Evolutionary conservation across 2,329 filamentous ascomycete species (phyloP).

Genomic region (Gnomoniopsis sp.): DNA sequence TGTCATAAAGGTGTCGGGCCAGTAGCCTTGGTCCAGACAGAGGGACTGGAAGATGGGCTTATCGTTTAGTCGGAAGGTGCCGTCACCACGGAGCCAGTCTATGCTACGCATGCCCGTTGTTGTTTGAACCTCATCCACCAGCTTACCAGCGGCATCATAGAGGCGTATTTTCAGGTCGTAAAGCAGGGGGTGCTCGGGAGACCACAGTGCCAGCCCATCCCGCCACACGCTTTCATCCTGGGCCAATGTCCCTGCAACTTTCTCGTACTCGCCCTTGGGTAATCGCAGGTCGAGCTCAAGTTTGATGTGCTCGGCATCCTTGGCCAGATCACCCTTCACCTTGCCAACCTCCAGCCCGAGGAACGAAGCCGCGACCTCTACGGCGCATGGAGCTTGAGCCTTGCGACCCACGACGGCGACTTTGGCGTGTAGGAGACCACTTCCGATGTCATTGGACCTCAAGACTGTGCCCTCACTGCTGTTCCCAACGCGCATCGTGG

Average conservation of each 20-base stretch:
- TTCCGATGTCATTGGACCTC: conserved; percentile 49
- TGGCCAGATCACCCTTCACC: conserved; percentile 39
- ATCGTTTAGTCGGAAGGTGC: conserved; percentile 57
- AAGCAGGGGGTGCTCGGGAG: conserved; percentile 53
- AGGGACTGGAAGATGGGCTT: conserved; percentile 59
- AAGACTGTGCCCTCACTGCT: conserved; percentile 57
- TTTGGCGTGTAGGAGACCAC: conserved; percentile 46
- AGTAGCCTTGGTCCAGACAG: conserved; percentile 61
- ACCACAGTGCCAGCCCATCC: conserved; percentile 59
- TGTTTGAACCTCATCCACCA: conserved; percentile 56
- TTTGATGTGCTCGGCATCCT: conserved; percentile 45
- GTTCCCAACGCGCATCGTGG: conserved; percentile 48
- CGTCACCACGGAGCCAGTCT: conserved; percentile 55
- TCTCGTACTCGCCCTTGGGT: conserved; percentile 32
- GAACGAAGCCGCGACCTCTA: conserved; percentile 53
- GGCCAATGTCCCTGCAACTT: conserved; percentile 30
- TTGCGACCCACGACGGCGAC: conserved; percentile 47
- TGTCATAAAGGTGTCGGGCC: conserved; percentile 59
- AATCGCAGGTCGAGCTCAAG: conserved; percentile 45
- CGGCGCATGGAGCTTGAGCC: conserved; percentile 40
- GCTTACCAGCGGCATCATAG: conserved; percentile 35
- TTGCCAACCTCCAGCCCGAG: conserved; percentile 45
- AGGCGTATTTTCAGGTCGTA: conserved; percentile 55
- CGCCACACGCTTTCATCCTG: conserved; percentile 42
- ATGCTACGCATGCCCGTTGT: conserved; percentile 60